Conservation (phyloP, 2,329 filamentous ascomycete species). For the Graphium sp. region DNA sequence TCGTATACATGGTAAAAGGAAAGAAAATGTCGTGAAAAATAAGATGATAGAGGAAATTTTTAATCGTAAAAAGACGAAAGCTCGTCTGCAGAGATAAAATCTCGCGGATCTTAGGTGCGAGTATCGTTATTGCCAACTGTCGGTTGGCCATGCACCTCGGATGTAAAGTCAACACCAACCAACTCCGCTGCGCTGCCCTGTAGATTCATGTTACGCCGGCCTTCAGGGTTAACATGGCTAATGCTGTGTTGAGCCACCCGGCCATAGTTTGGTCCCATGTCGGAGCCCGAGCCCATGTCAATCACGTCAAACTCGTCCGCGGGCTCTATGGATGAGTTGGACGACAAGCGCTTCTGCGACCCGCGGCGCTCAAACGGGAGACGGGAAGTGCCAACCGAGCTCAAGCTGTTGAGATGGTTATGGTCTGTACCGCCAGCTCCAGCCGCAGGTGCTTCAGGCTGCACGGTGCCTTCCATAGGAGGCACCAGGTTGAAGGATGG, state of each 20-base stretch:
- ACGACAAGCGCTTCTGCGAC: constrained; percentile 33
- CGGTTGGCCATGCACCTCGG: neutral
- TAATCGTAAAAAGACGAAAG: too few species aligned
- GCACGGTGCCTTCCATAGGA: too few species aligned
- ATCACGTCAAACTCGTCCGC: constrained; percentile 26
- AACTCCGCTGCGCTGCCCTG: constrained; percentile 39
- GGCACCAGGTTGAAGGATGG: constrained; percentile 17
- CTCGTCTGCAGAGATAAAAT: too few species aligned
- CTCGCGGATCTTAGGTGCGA: too few species aligned
- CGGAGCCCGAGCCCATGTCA: constrained; percentile 20
- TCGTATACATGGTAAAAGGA: too few species aligned
- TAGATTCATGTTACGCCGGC: constrained; percentile 23
- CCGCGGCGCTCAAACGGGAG: constrained; percentile 40
- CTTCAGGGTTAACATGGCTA: constrained; percentile 32
- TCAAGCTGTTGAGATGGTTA: too few species aligned
- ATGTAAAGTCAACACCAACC: constrained; percentile 23
- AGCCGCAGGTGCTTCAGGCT: constrained; percentile 4
- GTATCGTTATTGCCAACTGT: neutral
- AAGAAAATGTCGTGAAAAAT: too few species aligned
- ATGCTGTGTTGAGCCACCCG: constrained; percentile 41
- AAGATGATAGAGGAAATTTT: too few species aligned
- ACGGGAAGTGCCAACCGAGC: too few species aligned
- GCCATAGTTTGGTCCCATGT: constrained; percentile 36
- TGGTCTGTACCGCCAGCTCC: constrained; percentile 4
- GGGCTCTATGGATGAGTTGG: constrained; percentile 29